Evolutionary conservation across 2,329 filamentous ascomycete genomes (phyloP).

Genomic region (Coniochaeta ligniaria): DNA sequence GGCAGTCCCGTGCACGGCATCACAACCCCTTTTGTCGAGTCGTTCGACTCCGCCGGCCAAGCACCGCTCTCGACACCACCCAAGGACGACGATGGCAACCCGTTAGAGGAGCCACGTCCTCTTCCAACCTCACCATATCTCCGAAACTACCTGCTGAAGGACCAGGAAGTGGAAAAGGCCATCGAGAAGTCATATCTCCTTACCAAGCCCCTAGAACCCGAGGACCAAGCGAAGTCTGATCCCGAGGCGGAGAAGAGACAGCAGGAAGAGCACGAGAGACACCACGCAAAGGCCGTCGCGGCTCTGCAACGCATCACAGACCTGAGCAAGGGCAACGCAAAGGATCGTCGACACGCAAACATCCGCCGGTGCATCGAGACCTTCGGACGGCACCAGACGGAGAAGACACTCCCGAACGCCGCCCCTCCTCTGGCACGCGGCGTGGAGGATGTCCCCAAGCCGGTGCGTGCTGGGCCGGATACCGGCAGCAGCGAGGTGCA

Average conservation of each 20-base stretch:
- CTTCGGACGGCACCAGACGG: slow-evolving; percentile 89
- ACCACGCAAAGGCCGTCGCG: slow-evolving; percentile 62
- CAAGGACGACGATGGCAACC: slow-evolving; percentile 33
- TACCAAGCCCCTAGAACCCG: slow-evolving; percentile 45
- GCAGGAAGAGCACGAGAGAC: slow-evolving; percentile 37
- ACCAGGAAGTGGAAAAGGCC: slow-evolving; percentile 58
- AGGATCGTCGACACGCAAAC: slow-evolving; percentile 75
- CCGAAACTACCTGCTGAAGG: slow-evolving; percentile 71
- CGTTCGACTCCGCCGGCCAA: slow-evolving; percentile 62
- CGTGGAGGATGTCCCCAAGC: slow-evolving; percentile 31
- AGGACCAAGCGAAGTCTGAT: slow-evolving; percentile 28
- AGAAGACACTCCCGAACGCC: slow-evolving; percentile 48
- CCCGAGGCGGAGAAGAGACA: slow-evolving; percentile 25
- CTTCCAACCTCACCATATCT: slow-evolving; percentile 43
- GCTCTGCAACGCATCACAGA: slow-evolving; percentile 75
- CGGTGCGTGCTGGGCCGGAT: slow-evolving; percentile 70
- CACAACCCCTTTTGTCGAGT: slow-evolving; percentile 75
- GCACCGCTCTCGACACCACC: slow-evolving; percentile 24
- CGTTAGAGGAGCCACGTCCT: slow-evolving; percentile 27
- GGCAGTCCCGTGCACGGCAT: slow-evolving; percentile 77
- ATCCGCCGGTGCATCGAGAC: slow-evolving; percentile 76
- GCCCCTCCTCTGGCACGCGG: slow-evolving; percentile 48
- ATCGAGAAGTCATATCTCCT: slow-evolving; percentile 62
- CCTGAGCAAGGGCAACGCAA: slow-evolving; percentile 68
- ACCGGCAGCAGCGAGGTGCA: slow-evolving; percentile 98